Evolutionary conservation across 331 rosid species (phyloP), one percentile per base, ranked within the genome.

Genomic region (Cydonia oblonga): DNA sequence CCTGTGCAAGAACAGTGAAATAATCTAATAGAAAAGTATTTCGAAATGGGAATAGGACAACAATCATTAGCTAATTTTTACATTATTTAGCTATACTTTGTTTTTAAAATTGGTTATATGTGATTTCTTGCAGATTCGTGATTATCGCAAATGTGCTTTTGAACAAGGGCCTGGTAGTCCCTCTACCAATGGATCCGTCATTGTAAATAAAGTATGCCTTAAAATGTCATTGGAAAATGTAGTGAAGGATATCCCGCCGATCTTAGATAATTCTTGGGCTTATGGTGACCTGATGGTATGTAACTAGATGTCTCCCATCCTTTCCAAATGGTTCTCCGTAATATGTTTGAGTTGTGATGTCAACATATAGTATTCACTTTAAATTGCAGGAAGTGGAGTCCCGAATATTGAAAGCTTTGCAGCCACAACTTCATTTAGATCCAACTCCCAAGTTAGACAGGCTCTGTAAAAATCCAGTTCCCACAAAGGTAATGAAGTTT

Each of bases 261-360:
- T 91, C 80, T 84, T 96, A 1, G 92, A 95, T 84, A 82, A 81
- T 81, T 87, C 97, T 52, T 95, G 99, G 99, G 87, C 92, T 16
- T 95, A 95, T 79, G 99, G 99, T 65, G 99, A 91, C 86, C 82
- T 95, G 72, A 95, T 95, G 96, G 99, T 95, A 72, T 79, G 90
- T 76, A 54, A 62, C 35, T 75, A 73, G 64, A 42, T 40, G 65
- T 81, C 25, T 57, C 56, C 78, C 26, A 74, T 61, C 56, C 57
- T 56, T 81, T 24, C 49, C 29, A 62, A 24, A 79, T 62, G 53
- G 16, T 24, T 67, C 46, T 72, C 68, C 56, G 12, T 68, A 59
- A 70, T 61, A 24, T 71, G 22, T 68, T 72, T 74, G 64, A 49
- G 56, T 56, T 40, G 70, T 77, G 53, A 79, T 80, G 59, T 68